Percentiles rank a stretch among this genome's conserved stretches.
Conservation (phyloP, 306 rosid genomes). For the Styphnolobium japonicum region DNA sequence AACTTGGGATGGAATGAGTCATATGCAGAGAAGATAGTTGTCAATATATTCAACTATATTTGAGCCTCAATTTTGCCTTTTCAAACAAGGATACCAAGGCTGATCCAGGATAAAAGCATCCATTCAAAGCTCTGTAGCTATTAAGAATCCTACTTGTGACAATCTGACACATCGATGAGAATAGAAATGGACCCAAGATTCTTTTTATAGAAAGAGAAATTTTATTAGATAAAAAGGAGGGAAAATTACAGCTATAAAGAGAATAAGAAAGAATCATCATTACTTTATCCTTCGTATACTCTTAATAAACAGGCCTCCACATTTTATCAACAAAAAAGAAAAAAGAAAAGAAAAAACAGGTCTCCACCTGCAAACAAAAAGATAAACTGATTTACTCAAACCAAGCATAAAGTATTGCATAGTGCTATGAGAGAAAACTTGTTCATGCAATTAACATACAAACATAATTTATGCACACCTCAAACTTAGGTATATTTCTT, state of each 20-base stretch:
- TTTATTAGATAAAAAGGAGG: background rate
- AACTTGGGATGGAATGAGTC: background rate
- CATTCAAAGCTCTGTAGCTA: background rate
- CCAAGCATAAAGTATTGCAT: background rate
- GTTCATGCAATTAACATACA: background rate
- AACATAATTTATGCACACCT: conserved; percentile 48
- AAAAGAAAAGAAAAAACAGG: background rate
- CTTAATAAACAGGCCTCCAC: background rate
- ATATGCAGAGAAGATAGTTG: background rate
- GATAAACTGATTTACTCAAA: background rate
- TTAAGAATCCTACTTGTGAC: background rate
- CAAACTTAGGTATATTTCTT: conserved; percentile 90
- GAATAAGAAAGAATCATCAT: background rate
- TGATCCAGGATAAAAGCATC: background rate
- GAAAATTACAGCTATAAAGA: background rate
- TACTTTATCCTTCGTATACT: background rate
- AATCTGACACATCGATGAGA: background rate
- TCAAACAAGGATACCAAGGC: background rate
- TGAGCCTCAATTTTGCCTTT: background rate
- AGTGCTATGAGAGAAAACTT: background rate
- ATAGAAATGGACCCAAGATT: background rate
- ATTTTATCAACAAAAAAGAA: background rate
- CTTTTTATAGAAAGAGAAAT: background rate
- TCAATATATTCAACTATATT: background rate
- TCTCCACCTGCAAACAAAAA: background rate